Conservation (phyloP, 1,139 yeast genomes). For the Chernovozyma sophiae-reginae region DNA sequence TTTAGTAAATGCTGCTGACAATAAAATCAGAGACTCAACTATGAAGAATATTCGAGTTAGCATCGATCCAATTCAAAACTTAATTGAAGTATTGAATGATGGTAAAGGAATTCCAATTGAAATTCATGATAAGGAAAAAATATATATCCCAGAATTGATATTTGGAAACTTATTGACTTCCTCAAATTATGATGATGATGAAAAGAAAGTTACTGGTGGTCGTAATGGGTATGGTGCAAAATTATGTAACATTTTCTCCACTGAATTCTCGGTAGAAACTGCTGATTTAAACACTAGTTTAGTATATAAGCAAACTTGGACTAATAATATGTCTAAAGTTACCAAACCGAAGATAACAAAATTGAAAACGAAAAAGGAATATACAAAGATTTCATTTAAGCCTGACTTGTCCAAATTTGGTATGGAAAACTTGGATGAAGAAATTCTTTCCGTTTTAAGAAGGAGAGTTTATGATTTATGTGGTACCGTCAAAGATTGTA, state of each 20-base stretch:
- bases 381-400: slow-evolving; percentile 80
- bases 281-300: slow-evolving; percentile 67
- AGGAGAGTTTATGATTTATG: slow-evolving; percentile 95
- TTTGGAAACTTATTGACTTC: slow-evolving; percentile 95
- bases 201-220: slow-evolving; percentile 97
- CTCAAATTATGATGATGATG: slow-evolving; percentile 91
- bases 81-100: slow-evolving; percentile 81
- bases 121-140: slow-evolving; percentile 85
- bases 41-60: slow-evolving; percentile 84
- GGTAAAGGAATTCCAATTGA: slow-evolving; percentile 97
- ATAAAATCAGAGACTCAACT: slow-evolving; percentile 87
- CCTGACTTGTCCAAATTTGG: slow-evolving; percentile 85
- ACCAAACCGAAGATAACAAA: slow-evolving; percentile 70
- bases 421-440: slow-evolving; percentile 79
- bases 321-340: slow-evolving; percentile 75
- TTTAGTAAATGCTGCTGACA: slow-evolving; percentile 96
- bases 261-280: slow-evolving; percentile 83
- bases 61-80: slow-evolving; percentile 70
- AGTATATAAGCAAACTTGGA: slow-evolving; percentile 80
- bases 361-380: slow-evolving; percentile 63
- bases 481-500: slow-evolving; percentile 88
- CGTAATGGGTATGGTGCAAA: slow-evolving; percentile 99
- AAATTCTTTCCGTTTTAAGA: slow-evolving; percentile 75
- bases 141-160: slow-evolving; percentile 93
- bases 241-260: slow-evolving; percentile 82